Evolutionary conservation across 73 alveolate genomes (phyloP).

Genomic region (Tetrahymena elliotti): DNA sequence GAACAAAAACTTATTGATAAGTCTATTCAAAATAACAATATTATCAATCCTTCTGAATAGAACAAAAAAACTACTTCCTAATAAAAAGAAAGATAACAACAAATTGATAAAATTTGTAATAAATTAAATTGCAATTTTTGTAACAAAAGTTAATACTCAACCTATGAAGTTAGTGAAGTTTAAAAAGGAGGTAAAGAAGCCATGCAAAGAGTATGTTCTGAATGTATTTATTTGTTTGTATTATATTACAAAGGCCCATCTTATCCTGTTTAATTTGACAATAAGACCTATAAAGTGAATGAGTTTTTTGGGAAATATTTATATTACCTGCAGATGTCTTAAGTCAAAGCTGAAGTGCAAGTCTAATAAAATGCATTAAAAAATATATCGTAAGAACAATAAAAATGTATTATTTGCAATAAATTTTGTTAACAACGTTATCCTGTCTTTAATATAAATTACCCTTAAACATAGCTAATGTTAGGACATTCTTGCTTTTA

Average conservation of each 20-base stretch:
- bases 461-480: not conserved
- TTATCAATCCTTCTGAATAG: not conserved
- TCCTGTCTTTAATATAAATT: not conserved
- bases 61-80: not conserved
- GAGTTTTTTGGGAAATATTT: not conserved
- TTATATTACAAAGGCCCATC: not conserved
- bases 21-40: not conserved
- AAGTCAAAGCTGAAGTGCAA: not conserved
- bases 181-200: not conserved
- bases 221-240: not conserved
- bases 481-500: not conserved
- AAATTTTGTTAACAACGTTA: not conserved
- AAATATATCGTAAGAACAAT: not conserved
- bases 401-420: not conserved
- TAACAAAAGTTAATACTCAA: not conserved
- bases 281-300: not conserved
- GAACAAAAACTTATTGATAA: not conserved
- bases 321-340: not conserved
- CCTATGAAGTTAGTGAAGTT: not conserved
- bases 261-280: not conserved
- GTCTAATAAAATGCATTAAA: not conserved
- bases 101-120: not conserved
- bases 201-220: not conserved
- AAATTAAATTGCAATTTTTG: not conserved
- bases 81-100: not conserved